Evolutionary conservation across 2,329 filamentous ascomycete species (phyloP), one percentile per base, ranked within the genome.

Genomic region (Monosporascus sp.): DNA sequence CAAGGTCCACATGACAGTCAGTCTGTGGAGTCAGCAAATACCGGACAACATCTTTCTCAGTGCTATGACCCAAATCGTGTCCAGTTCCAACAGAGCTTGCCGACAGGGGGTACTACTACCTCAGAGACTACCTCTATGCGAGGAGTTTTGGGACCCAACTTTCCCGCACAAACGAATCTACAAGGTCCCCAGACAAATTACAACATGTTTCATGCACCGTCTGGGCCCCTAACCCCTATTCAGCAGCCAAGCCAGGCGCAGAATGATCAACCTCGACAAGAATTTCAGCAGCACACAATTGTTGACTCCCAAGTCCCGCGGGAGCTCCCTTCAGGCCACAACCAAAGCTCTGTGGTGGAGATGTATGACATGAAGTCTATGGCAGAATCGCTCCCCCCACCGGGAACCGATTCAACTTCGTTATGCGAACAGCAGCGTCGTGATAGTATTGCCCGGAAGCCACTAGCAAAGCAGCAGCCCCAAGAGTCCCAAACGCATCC

Each of bases 321-420:
- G 22, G 43, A 46, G 26, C 43, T 31, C 17, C 6, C 11, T 46
- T 24, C 14, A 31, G 14, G 8, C 1, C 26, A 22, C 5, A 46
- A 22, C 14, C 11, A 24, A 7, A 46, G n/a, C 20, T 19, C 20
- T 6, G 5, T 17, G 31, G 20, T 16, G 24, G 44, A 31, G 19
- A 24, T 17, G 2, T 56, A 53, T 37, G 37, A 56, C 44, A 56
- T 56, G 54, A 20, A 37, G 5, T 16, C 48, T 4, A 26, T 54
- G 51, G 37, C 38, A 48, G 31, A 56, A 5, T 35, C 54, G 14
- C 54, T 56, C 19, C 54, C 54, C n/a, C 24, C 2, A 6, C 14
- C n/a, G n/a, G 24, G 43, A 24, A 26, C 7, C 1, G 43, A 46
- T 35, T 35, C 31, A 35, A 35, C 9, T 35, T 35, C 11, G 11